Evolutionary conservation across 805 yeast species (phyloP).

Genomic region (Nakazawaea laoshanensis): DNA sequence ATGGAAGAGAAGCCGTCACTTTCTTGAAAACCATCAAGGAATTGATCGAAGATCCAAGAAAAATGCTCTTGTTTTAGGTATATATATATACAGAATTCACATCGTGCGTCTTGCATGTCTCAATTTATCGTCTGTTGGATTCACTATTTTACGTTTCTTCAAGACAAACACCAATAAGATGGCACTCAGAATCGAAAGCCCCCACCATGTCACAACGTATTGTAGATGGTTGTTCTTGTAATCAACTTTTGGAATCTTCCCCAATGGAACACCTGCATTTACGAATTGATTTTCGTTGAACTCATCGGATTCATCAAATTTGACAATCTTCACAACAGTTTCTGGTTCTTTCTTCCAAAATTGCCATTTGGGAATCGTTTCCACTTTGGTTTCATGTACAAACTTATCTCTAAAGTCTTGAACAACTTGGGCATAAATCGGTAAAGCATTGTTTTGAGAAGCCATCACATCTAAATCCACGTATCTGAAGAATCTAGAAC

Average conservation of each 20-base stretch:
- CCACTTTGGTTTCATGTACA: not conserved
- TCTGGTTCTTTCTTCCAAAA: not conserved
- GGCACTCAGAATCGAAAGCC: constrained; percentile 66
- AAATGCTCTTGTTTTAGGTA: constrained; percentile 64
- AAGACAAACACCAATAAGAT: constrained; percentile 52
- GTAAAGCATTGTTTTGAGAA: constrained; percentile 51
- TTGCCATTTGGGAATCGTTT: not conserved
- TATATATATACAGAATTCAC: constrained; percentile 14
- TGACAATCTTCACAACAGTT: constrained; percentile 24
- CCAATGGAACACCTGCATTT: constrained; percentile 85
- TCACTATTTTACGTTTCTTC: constrained; percentile 29
- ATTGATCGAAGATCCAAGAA: constrained; percentile 97
- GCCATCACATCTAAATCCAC: constrained; percentile 83
- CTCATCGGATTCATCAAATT: constrained; percentile 8
- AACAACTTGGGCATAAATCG: constrained; percentile 70
- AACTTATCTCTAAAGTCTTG: constrained; percentile 43
- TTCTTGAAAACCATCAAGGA: constrained; percentile 94
- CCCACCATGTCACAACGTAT: constrained; percentile 93
- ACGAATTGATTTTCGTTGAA: constrained; percentile 41
- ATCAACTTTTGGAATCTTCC: constrained; percentile 71
- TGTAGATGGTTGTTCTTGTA: constrained; percentile 86
- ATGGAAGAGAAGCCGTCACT: constrained; percentile 98
- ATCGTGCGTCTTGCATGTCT: constrained; percentile 36
- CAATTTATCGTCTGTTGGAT: constrained; percentile 36
- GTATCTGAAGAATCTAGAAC: constrained; percentile 64